Conservation (phyloP, 495 filamentous ascomycete genomes). For the Penicillium chermesinum region DNA sequence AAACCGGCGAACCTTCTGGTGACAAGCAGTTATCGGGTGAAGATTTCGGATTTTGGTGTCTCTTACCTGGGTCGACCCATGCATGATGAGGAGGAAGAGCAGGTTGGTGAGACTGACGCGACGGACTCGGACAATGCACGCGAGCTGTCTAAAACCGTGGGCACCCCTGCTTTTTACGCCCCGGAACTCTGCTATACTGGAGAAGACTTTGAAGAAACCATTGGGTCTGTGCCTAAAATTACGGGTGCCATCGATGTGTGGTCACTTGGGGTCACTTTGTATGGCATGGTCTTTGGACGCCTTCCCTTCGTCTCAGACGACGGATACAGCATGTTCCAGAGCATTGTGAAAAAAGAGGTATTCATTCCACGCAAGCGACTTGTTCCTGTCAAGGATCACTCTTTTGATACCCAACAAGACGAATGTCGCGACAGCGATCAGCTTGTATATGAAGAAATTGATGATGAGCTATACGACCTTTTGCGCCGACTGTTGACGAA, state of each 20-base stretch:
- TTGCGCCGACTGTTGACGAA: slow-evolving; percentile 78
- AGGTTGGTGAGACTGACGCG: slow-evolving; percentile 76
- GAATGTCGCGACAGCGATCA: slow-evolving; percentile 58
- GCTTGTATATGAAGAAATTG: slow-evolving; percentile 79
- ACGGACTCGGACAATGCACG: slow-evolving; percentile 82
- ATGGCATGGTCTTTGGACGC: slow-evolving; percentile 89
- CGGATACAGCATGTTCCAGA: slow-evolving; percentile 83
- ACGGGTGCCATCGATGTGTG: slow-evolving; percentile 86
- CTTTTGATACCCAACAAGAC: slow-evolving; percentile 33
- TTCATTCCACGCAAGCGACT: slow-evolving; percentile 80
- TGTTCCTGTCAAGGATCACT: slow-evolving; percentile 62
- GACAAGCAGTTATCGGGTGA: slow-evolving; percentile 78
- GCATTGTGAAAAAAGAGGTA: slow-evolving; percentile 83
- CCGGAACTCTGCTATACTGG: slow-evolving; percentile 90
- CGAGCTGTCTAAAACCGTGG: slow-evolving; percentile 94
- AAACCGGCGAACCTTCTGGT: slow-evolving; percentile 97
- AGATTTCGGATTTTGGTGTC: slow-evolving; percentile 99
- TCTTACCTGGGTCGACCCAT: slow-evolving; percentile 89
- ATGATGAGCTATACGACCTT: slow-evolving; percentile 75
- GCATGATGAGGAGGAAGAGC: slow-evolving; percentile 70
- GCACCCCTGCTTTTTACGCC: slow-evolving; percentile 95
- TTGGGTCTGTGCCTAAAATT: slow-evolving; percentile 48
- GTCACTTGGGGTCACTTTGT: slow-evolving; percentile 93
- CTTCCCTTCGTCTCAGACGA: slow-evolving; percentile 88
- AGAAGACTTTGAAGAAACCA: slow-evolving; percentile 42